Base-by-base conservation (phyloP, 2,329 filamentous ascomycete species). In the Colletotrichum truncatum region DNA sequence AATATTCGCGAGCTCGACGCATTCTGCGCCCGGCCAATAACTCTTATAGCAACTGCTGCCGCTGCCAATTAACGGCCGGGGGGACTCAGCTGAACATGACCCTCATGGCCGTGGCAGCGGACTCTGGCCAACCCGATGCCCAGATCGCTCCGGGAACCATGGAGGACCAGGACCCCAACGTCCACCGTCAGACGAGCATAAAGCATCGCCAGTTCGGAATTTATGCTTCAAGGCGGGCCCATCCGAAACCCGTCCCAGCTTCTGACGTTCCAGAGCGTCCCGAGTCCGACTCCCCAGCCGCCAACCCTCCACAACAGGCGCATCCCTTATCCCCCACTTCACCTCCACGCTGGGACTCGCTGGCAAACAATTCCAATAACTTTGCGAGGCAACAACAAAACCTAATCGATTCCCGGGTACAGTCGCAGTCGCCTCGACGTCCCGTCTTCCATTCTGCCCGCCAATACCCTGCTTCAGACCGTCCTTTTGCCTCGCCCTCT, bases 301-400 rank as follows among this genome's bases (percentile, higher is more conserved):
- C 71, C 72, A 64, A 67, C 60, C 23, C 41, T 39, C 60, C 59
- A 34, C 68, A 68, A 34, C 74, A 77, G 53, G 68, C 75, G 12
- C 76, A 78, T 45, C 72, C 77, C 26, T 64, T 78, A 46, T n/a
- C n/a, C n/a, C 76, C 79, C 43, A 68, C 77, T 25, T 78, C 76
- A 16, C 77, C 77, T 58, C 63, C 41, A 16, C 75, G 84, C 68
- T 87, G 84, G 84, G 84, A 85, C 57, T 81, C 80, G 18, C 73
- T 80, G 23, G 74, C 72, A 56, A 46, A 68, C 43, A 41, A 28
- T 26, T 63, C 54, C 69, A 51, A 59, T 69, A 60, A 66, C 46
- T 64, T 67, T 56, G 52, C 38, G 14, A 60, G 55, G 36, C 67
- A 69, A 51, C 67, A 69, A 51, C 55, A 66, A 55, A 64, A 64